Base-by-base conservation (phyloP, 2,329 filamentous ascomycete genomes). In the Bertia moriformis region DNA sequence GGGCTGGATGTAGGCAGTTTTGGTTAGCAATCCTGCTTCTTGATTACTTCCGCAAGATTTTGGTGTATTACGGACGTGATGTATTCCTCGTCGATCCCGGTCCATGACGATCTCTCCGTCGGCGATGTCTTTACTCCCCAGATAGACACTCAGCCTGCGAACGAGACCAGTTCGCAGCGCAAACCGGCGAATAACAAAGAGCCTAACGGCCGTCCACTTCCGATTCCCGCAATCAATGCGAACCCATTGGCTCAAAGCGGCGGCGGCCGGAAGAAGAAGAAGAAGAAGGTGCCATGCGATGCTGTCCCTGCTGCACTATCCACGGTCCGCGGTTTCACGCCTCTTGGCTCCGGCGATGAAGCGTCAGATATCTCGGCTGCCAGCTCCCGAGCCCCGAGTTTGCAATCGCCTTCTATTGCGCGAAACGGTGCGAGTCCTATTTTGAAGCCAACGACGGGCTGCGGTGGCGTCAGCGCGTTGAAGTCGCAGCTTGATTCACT, bases 311-410 rank as follows among this genome's bases (percentile, higher is more conserved):
- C 54, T 24, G 53, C 56, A 12, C 43, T 61, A 32, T 60, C 55
- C 18, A 63, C 59, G 14, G 58, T 64, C 12, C 57, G 52, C 39
- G 62, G 63, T 3, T 63, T 65, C 40, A 63, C 57, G 13, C 59
- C 60, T 4, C 46, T 55, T 22, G 56, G 56, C 13, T 65, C 62
- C 27, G 60, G 54, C 4, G 61, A 65, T 24, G 61, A 65, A 42
- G 62, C 63, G 37, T 64, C 61, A 14, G 63, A 65, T 44, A 53
- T 56, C 30, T 65, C 63, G 15, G 47, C 51, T 17, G 48, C 53
- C 14, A 57, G 54, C 38, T 62, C 57, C 35, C 42, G 48, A 7
- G 49, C 51, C 38, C 46, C 51, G 2, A 46, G 51, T 30, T n/a
- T n/a, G n/a, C n/a, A n/a, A n/a, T n/a, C n/a, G n/a, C n/a, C n/a